These are phyloP conservation scores for Plenodomus tracheiphilus DNA, from an alignment of 2,329 filamentous ascomycete species.

Conservation along the genomic window DNA sequence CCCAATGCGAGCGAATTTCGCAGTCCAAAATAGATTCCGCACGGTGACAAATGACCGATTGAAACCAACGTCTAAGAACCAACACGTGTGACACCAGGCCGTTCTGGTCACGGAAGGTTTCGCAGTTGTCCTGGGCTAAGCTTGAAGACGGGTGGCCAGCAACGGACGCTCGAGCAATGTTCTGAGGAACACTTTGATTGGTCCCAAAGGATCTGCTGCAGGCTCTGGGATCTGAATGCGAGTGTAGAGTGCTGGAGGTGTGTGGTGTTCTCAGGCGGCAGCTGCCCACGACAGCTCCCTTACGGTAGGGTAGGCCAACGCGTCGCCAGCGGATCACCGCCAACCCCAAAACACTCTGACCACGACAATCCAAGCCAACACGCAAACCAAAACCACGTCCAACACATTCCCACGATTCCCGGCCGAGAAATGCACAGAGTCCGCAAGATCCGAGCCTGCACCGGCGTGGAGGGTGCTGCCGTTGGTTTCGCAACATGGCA, in stretches of 20 bases:
- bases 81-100: not conserved
- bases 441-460: not conserved
- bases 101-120: too few species aligned
- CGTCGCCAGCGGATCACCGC: too few species aligned
- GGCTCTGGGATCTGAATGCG: slow-evolving; percentile 2
- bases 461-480: not conserved
- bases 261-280: not conserved
- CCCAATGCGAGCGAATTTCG: not conserved
- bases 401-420: not conserved
- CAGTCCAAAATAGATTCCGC: not conserved
- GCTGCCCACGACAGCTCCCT: too few species aligned
- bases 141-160: slow-evolving; percentile 4
- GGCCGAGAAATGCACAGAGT: not conserved
- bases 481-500: not conserved
- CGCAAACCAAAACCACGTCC: not conserved
- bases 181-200: slow-evolving; percentile 5
- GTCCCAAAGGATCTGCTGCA: not conserved
- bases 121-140: too few species aligned
- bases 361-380: not conserved
- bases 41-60: not conserved
- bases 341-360: too few species aligned
- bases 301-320: too few species aligned
- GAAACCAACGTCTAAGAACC: not conserved
- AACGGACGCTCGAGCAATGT: slow-evolving; percentile 4
- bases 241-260: slow-evolving; percentile 11